Conservation (phyloP, 257 asterid species). For the Plantago major region DNA sequence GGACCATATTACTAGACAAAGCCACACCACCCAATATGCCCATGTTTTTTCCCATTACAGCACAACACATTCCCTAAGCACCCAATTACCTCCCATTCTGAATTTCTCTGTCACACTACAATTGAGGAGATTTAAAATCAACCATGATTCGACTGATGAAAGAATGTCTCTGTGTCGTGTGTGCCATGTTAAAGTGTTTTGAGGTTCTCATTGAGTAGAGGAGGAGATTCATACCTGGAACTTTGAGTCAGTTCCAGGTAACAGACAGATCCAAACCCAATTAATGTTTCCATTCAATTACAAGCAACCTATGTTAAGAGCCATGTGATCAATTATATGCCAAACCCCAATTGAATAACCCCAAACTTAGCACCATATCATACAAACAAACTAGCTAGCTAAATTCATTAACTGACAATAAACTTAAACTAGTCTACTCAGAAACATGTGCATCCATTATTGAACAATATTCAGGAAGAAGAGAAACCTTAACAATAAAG, state of each 20-base stretch:
- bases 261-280: slow-evolving; percentile 17
- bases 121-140: too few species aligned
- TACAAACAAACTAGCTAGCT: background rate
- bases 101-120: too few species aligned
- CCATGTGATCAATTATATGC: slow-evolving; percentile 29
- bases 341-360: slow-evolving; percentile 11
- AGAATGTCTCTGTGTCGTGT: background rate
- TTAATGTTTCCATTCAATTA: slow-evolving; percentile 16
- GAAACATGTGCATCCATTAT: slow-evolving; percentile 41
- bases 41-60: background rate
- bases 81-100: background rate
- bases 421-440: slow-evolving; percentile 10
- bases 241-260: slow-evolving; percentile 5
- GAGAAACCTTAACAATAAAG: slow-evolving; percentile 22
- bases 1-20: slow-evolving; percentile 1
- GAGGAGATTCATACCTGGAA: slow-evolving; percentile 8
- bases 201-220: background rate
- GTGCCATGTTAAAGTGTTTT: slow-evolving; percentile 22
- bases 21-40: slow-evolving; percentile 7
- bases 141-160: too few species aligned
- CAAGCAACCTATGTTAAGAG: slow-evolving; percentile 15
- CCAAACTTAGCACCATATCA: slow-evolving; percentile 7
- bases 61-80: background rate
- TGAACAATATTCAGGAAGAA: slow-evolving; percentile 11
- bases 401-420: background rate